phyloP scores from a whole-genome alignment of 139 green algal species.

The Closterium sp. region DNA sequence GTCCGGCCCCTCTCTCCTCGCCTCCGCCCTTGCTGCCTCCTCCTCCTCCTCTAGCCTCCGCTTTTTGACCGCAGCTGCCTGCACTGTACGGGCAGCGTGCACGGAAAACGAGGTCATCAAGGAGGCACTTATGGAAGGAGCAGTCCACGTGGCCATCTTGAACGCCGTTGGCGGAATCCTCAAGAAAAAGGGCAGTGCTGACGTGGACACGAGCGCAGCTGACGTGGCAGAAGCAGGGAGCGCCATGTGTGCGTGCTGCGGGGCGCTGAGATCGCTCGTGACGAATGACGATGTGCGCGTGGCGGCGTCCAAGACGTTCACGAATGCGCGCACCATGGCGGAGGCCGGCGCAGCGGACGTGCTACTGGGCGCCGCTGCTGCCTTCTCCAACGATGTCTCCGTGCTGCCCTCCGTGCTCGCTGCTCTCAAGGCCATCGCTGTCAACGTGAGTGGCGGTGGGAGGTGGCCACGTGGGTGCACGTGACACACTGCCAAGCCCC shows the following conservation, averaged over 20 bases:
- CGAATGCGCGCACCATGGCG: slow-evolving; percentile 16
- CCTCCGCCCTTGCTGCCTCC: neutral
- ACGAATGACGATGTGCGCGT: slow-evolving; percentile 16
- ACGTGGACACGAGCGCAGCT: neutral
- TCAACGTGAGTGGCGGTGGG: slow-evolving; percentile 17
- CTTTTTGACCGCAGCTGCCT: neutral
- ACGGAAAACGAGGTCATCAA: slow-evolving; percentile 8
- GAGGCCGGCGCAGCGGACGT: slow-evolving; percentile 28
- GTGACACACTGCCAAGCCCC: too few species aligned
- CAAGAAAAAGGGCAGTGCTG: neutral
- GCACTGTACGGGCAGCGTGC: neutral
- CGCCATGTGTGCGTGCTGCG: neutral
- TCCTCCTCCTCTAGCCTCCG: neutral
- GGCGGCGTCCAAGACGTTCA: slow-evolving; percentile 17
- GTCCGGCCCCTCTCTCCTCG: neutral
- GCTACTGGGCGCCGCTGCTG: neutral
- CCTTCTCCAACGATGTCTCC: neutral
- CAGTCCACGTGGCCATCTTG: slow-evolving; percentile 1
- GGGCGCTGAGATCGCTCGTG: neutral
- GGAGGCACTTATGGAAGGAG: slow-evolving; percentile 21
- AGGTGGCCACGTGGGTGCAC: neutral
- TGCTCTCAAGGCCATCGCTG: slow-evolving; percentile 21
- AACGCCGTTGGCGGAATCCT: neutral
- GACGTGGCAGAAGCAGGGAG: neutral
- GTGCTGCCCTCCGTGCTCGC: neutral